A percentile compares a stretch with the other conserved stretches of the same genome.
phyloP scores from a whole-genome alignment of 176 grass and related monocot genomes.

The Cenchrus fungigraminus region DNA sequence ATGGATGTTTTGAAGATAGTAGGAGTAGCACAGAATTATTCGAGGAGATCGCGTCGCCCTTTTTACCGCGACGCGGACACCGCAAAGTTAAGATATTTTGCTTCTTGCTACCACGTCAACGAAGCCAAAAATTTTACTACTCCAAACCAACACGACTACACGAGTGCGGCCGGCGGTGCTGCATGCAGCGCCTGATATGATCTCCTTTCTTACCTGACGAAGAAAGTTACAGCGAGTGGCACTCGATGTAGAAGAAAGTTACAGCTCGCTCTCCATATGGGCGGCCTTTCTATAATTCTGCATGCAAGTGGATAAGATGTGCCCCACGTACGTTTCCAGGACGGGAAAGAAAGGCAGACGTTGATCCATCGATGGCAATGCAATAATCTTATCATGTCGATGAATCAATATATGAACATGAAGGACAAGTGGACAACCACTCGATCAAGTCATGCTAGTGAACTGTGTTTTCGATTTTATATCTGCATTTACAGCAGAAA shows the following conservation, averaged over 20 bases:
- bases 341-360: neutral
- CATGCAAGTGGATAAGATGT: slow-evolving; percentile 50
- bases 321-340: neutral
- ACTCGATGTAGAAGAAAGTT: slow-evolving; percentile 40
- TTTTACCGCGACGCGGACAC: slow-evolving; percentile 18
- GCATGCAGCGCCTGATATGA: neutral
- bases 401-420: neutral
- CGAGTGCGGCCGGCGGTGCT: slow-evolving; percentile 10
- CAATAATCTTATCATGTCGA: neutral
- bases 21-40: neutral
- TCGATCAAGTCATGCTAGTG: neutral
- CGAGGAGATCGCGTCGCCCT: neutral
- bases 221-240: slow-evolving; percentile 38
- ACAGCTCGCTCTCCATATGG: slow-evolving; percentile 10
- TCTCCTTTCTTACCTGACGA: slow-evolving; percentile 13
- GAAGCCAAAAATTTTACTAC: neutral
- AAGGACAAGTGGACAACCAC: neutral
- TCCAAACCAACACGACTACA: neutral
- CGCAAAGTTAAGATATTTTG: neutral
- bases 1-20: neutral
- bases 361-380: neutral
- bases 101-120: neutral
- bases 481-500: neutral
- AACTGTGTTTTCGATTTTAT: neutral
- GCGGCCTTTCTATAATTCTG: slow-evolving; percentile 38